These are phyloP conservation scores for Teunomyces cretensis DNA, from an alignment of 805 yeast species.

Conservation along the genomic window DNA sequence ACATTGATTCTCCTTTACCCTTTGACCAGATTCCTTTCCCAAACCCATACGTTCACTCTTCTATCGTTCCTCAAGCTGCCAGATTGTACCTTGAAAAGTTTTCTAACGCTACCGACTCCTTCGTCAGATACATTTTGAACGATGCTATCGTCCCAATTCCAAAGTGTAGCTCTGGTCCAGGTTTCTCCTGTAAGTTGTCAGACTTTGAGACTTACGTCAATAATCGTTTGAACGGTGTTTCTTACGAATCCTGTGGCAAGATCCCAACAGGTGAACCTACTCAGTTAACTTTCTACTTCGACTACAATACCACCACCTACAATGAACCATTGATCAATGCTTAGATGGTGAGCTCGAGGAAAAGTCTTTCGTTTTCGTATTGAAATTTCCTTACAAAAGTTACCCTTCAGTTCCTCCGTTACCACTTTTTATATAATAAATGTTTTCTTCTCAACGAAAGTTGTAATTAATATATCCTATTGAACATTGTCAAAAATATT, in stretches of 20 bases:
- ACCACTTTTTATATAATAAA: neutral
- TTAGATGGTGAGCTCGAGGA: too few species aligned
- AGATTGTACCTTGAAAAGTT: conserved; percentile 38
- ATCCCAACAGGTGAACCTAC: conserved; percentile 21
- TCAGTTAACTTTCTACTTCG: conserved; percentile 41
- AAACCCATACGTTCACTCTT: conserved; percentile 44
- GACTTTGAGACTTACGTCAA: conserved; percentile 32
- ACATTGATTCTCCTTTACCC: conserved; percentile 43
- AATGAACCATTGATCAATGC: conserved; percentile 11
- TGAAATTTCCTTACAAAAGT: neutral
- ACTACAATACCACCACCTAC: conserved; percentile 26
- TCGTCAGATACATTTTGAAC: conserved; percentile 39
- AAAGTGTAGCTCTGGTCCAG: conserved; percentile 39
- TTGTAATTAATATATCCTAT: neutral
- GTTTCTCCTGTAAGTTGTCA: conserved; percentile 40
- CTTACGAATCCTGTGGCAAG: conserved; percentile 22
- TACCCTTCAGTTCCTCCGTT: neutral
- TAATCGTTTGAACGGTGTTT: conserved; percentile 24
- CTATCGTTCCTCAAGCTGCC: conserved; percentile 42
- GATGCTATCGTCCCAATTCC: conserved; percentile 40
- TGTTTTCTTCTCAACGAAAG: neutral
- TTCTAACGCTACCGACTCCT: conserved; percentile 26
- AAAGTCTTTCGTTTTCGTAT: neutral
- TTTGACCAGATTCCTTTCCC: conserved; percentile 47
- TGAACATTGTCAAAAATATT: conserved; percentile 3